These are phyloP conservation scores for Paecilomyces sp. DNA, from an alignment of 2,329 filamentous ascomycete genomes.

Conservation along the genomic window DNA sequence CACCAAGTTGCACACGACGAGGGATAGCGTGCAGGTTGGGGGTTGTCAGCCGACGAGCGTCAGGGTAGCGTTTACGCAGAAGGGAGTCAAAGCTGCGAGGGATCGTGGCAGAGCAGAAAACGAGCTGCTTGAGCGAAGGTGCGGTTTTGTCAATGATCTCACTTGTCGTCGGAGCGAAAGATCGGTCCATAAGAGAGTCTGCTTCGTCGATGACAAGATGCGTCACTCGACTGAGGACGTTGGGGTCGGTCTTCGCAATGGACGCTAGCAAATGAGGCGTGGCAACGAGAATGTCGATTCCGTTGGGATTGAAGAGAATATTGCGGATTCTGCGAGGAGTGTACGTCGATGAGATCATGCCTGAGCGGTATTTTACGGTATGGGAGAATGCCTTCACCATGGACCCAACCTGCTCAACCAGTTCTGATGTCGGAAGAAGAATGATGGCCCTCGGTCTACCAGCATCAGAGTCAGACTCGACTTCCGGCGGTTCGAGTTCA, in stretches of 20 bases:
- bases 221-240: slow-evolving; percentile 82
- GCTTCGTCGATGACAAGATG: slow-evolving; percentile 93
- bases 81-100: slow-evolving; percentile 81
- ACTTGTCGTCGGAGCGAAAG: slow-evolving; percentile 77
- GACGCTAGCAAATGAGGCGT: slow-evolving; percentile 86
- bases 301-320: slow-evolving; percentile 70
- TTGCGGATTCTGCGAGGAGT: slow-evolving; percentile 73
- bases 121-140: slow-evolving; percentile 75
- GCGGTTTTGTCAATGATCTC: slow-evolving; percentile 73
- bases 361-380: slow-evolving; percentile 76
- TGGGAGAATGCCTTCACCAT: slow-evolving; percentile 80
- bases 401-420: slow-evolving; percentile 77
- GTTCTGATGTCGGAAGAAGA: slow-evolving; percentile 83
- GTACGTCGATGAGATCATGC: slow-evolving; percentile 71
- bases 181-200: slow-evolving; percentile 89
- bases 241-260: slow-evolving; percentile 82
- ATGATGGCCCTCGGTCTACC: slow-evolving; percentile 78
- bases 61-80: slow-evolving; percentile 72
- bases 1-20: slow-evolving; percentile 84
- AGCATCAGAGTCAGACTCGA: slow-evolving; percentile 61
- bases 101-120: slow-evolving; percentile 95
- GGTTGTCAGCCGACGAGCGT: slow-evolving; percentile 79
- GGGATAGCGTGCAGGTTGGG: slow-evolving; percentile 96
- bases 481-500: slow-evolving; percentile 51
- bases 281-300: slow-evolving; percentile 77